Percentiles rank a stretch among this genome's conserved stretches.
Conservation (phyloP, 78 protist genomes). For the Guillardia theta region DNA sequence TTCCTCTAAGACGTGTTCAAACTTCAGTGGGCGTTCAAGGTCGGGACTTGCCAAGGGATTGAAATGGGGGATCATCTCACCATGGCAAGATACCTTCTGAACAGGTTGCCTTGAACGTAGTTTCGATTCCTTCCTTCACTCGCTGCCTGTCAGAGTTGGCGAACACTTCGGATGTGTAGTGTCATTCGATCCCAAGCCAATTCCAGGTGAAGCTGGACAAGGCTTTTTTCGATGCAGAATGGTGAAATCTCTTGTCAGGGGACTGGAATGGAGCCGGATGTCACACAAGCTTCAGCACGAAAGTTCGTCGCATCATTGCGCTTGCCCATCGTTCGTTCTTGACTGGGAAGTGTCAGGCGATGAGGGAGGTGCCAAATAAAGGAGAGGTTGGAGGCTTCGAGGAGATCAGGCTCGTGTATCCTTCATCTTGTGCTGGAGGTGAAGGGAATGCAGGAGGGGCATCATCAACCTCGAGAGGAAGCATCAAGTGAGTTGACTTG, state of each 20-base stretch:
- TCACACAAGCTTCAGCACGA: conserved; percentile 87
- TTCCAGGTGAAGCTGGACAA: no score
- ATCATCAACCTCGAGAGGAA: conserved; percentile 22
- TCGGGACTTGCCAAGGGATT: conserved; percentile 84
- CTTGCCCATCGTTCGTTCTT: no score
- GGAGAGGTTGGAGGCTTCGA: no score
- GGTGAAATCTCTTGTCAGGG: no score
- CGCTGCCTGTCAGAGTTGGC: conserved; percentile 57
- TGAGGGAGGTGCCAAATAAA: no score
- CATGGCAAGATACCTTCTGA: neutral
- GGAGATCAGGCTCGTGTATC: no score
- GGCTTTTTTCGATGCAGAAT: no score
- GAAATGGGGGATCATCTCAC: neutral
- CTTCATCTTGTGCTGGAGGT: no score
- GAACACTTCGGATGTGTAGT: conserved; percentile 65
- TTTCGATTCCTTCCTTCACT: neutral
- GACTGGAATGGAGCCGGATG: conserved; percentile 93
- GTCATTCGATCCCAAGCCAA: conserved; percentile 84
- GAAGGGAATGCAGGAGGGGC: conserved; percentile 41
- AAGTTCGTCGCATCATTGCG: no score
- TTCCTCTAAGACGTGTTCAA: no score
- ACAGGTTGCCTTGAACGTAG: neutral
- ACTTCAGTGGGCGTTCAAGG: conserved; percentile 91
- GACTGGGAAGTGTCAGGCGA: no score
- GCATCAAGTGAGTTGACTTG: no score